Conservation (phyloP, 2,329 filamentous ascomycete species). For the Didymella pinodella region DNA sequence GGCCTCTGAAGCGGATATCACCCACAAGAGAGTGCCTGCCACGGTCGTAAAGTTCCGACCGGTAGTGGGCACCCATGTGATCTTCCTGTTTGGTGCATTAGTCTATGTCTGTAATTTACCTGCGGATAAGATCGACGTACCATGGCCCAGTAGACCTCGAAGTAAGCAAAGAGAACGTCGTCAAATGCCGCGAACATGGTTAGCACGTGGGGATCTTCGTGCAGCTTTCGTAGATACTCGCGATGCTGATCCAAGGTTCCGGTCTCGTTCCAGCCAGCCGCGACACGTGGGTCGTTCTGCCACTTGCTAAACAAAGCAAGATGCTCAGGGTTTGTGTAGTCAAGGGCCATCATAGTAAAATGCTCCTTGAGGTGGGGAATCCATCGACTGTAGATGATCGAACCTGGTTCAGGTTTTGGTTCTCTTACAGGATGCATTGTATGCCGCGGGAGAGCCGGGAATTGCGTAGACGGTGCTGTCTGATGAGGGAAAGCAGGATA, state of each 20-base stretch:
- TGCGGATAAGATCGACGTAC: slow-evolving; percentile 46
- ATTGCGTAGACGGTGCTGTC: slow-evolving; percentile 58
- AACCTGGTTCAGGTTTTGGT: slow-evolving; percentile 73
- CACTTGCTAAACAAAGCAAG: slow-evolving; percentile 76
- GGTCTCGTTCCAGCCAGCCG: slow-evolving; percentile 80
- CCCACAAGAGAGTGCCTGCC: slow-evolving; percentile 68
- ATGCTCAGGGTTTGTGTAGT: slow-evolving; percentile 70
- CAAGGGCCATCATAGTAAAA: slow-evolving; percentile 78
- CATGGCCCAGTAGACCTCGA: slow-evolving; percentile 81
- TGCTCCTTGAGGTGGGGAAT: slow-evolving; percentile 78
- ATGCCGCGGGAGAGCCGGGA: slow-evolving; percentile 60
- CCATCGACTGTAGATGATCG: slow-evolving; percentile 78
- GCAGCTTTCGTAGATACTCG: slow-evolving; percentile 72
- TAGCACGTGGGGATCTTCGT: slow-evolving; percentile 75
- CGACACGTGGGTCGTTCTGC: slow-evolving; percentile 85
- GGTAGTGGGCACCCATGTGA: slow-evolving; percentile 66
- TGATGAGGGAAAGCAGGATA: slow-evolving; percentile 55
- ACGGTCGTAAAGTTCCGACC: slow-evolving; percentile 64
- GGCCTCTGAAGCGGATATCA: slow-evolving; percentile 62
- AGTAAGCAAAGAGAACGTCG: slow-evolving; percentile 76
- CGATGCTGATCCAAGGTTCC: slow-evolving; percentile 78
- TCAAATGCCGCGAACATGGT: slow-evolving; percentile 76
- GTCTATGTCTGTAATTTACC: slow-evolving; percentile 12
- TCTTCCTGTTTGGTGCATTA: slow-evolving; percentile 58
- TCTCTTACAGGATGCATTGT: slow-evolving; percentile 75